Evolutionary conservation across 2,329 filamentous ascomycete genomes (phyloP), one percentile per base, ranked within the genome.

Genomic region (Scedosporium dehoogii): DNA sequence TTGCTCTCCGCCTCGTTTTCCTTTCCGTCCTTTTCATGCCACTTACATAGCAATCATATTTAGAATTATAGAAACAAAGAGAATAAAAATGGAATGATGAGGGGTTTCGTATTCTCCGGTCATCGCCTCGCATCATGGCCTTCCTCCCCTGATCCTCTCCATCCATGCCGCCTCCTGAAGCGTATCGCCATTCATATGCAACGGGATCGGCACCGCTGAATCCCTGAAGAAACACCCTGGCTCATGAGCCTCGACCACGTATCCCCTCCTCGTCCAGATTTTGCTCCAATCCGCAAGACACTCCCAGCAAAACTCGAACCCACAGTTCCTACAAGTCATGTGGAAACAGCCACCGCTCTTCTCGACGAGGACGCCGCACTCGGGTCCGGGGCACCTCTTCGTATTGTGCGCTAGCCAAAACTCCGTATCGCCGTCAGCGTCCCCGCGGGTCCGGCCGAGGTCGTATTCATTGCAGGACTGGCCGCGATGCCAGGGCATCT

Each of bases 261-360:
- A 63, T 29, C 61, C n/a, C 6, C 58, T 61, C 27, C n/a, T 51
- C 10, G 59, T 59, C n/a, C 63, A 62, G 9, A 69, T 66, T 1
- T 59, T 59, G 12, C 33, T 58, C 67, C 68, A 69, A 33, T 68
- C 66, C n/a, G 68, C 68, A 12, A 70, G 58, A 33, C 70, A 72
- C 59, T 67, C 65, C 71, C 70, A 73, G 67, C 70, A 72, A 61
- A 72, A 77, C 66, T 76, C 72, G 59, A 72, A 70, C 21, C 69
- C 68, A 66, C 74, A 77, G 55, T 70, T 69, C 10, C 69, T 64
- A 66, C 74, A 76, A 0, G 72, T 75, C 74, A 76, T 76, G 65
- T 76, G 74, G 63, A 73, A 74, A 63, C 74, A 77, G 0, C 74
- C 73, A 0, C 70, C 73, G n/a, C 64, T 60, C 56, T 70, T 71